phyloP scores from a whole-genome alignment of 1,284 basidiomycete species.

The Trichosporon sp. region DNA sequence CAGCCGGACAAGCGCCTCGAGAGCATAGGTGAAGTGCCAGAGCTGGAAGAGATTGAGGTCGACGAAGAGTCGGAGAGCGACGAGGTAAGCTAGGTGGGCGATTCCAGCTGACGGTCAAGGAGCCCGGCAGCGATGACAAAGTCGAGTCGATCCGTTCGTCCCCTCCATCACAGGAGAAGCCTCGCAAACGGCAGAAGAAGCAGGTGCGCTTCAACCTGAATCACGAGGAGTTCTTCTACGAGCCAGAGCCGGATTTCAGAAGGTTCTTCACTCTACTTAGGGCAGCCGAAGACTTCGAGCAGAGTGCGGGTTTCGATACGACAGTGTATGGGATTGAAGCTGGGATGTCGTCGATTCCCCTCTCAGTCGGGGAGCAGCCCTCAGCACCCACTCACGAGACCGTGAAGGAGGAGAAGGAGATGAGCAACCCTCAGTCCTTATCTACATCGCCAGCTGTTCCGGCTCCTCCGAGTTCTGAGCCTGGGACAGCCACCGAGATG shows the following conservation, averaged over 20 bases:
- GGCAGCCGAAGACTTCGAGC: neutral
- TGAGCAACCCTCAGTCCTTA: neutral
- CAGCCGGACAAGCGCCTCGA: neutral
- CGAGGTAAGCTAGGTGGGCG: neutral
- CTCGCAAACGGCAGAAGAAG: neutral
- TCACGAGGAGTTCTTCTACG: neutral
- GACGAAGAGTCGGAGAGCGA: neutral
- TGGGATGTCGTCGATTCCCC: neutral
- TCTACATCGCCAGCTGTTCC: neutral
- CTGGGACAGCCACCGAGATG: neutral
- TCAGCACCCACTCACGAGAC: too few relatives aligned
- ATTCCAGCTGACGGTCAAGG: neutral
- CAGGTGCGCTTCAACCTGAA: neutral
- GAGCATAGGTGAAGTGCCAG: neutral
- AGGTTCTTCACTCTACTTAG: neutral
- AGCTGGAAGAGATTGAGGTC: neutral
- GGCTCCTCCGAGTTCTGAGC: neutral
- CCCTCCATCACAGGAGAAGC: neutral
- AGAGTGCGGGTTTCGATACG: neutral
- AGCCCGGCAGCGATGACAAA: neutral
- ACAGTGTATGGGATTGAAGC: neutral
- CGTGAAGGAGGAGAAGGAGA: neutral
- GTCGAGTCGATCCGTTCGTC: neutral
- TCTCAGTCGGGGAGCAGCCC: too few relatives aligned
- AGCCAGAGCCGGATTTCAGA: neutral